Evolutionary conservation across 139 green algal genomes (phyloP).

Genomic region (Chlamydomonas eustigma): DNA sequence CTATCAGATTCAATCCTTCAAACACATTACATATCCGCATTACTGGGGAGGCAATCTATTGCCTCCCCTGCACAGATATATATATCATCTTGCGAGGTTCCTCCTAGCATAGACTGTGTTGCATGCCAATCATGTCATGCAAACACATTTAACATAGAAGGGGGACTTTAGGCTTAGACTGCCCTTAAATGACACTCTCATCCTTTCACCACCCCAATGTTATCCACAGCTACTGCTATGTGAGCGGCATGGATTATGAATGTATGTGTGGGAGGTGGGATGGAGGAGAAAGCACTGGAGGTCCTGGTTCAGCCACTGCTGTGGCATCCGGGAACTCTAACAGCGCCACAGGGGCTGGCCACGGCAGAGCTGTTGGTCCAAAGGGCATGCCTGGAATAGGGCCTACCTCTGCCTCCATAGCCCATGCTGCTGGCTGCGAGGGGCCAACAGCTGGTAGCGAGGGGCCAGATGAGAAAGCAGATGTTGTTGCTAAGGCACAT

Average conservation of each 20-base stretch:
- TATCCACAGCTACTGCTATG: neutral
- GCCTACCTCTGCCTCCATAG: neutral
- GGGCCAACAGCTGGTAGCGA: neutral
- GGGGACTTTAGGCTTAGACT: no score
- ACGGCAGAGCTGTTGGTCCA: slow-evolving; percentile 6
- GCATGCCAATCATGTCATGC: no score
- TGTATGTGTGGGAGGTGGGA: slow-evolving; percentile 10
- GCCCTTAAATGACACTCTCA: neutral
- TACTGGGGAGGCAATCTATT: no score
- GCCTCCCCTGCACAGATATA: no score
- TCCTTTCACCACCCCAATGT: neutral
- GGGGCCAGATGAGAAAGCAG: neutral
- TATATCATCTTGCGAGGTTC: no score
- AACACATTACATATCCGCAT: no score
- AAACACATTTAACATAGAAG: no score
- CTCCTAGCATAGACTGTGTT: no score
- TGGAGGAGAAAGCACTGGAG: neutral
- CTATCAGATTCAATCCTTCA: no score
- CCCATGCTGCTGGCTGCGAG: neutral
- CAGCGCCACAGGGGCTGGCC: slow-evolving; percentile 1
- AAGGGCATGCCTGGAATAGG: neutral
- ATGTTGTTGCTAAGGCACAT: neutral
- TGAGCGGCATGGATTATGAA: slow-evolving; percentile 6
- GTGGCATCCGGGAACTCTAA: neutral
- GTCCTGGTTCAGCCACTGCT: no score